Conservation (phyloP, 208 protist species). For the Wallacemonas collosoma region DNA sequence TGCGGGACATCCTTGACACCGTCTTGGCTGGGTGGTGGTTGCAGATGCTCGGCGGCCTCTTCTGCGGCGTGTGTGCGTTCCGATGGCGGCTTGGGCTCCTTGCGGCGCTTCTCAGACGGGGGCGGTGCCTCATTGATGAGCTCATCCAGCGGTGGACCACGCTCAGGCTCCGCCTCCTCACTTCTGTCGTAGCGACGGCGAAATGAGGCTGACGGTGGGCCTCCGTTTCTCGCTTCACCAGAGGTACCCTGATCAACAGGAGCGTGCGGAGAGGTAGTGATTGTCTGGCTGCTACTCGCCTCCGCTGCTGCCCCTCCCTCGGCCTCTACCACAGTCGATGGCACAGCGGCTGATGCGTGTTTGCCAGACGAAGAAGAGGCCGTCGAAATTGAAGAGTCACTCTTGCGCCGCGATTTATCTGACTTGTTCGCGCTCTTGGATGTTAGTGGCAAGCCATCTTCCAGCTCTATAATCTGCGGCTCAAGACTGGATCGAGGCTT, state of each 20-base stretch:
- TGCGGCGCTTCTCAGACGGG: slow-evolving; percentile 8
- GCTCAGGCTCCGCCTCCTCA: slow-evolving; percentile 1
- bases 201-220: background rate
- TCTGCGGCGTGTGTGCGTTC: background rate
- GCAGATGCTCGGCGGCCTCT: background rate
- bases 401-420: background rate
- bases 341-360: background rate
- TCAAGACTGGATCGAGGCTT: slow-evolving; percentile 11
- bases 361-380: slow-evolving; percentile 2
- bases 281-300: background rate
- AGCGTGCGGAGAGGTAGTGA: background rate
- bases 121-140: background rate
- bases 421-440: background rate
- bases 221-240: background rate
- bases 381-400: background rate
- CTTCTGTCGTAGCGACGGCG: slow-evolving; percentile 4
- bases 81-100: background rate
- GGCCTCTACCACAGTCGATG: background rate
- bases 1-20: background rate
- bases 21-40: background rate
- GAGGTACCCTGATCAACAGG: background rate
- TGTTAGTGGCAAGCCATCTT: background rate
- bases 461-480: slow-evolving; percentile 7
- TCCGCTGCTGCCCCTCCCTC: background rate
- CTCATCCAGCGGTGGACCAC: background rate